A percentile compares a stretch with the other conserved stretches of the same genome.
Evolutionary conservation across 179 eudicot genomes (phyloP).

Genomic region (Beta corolliflora): DNA sequence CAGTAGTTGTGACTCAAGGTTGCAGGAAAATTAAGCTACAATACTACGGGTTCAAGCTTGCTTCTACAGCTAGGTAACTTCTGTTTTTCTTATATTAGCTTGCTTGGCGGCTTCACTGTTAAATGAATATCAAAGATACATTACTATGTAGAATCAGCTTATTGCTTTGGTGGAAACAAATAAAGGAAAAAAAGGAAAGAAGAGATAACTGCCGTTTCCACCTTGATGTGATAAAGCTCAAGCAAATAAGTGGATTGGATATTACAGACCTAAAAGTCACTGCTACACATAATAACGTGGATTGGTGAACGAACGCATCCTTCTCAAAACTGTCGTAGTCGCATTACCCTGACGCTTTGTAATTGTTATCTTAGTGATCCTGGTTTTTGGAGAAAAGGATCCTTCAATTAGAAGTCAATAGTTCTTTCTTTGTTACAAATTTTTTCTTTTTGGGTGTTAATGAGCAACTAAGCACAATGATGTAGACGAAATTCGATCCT

Average conservation of each 20-base stretch:
- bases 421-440: neutral
- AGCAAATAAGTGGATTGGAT: neutral
- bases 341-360: neutral
- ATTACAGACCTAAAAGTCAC: neutral
- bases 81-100: neutral
- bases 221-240: neutral
- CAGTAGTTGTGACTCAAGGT: constrained; percentile 95
- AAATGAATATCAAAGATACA: neutral
- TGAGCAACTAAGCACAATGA: no score
- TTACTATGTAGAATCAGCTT: neutral
- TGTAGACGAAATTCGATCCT: no score
- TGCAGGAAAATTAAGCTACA: constrained; percentile 96
- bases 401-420: neutral
- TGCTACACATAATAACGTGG: neutral
- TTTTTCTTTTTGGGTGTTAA: no score
- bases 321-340: neutral
- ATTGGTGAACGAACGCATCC: neutral
- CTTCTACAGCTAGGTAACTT: constrained; percentile 79
- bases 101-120: neutral
- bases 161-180: neutral
- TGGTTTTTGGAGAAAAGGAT: no score
- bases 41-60: constrained; percentile 92
- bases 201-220: neutral
- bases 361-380: neutral
- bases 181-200: neutral